These are phyloP conservation scores for Zoysia pacifica DNA, from an alignment of 176 grass and related monocot genomes.

Conservation along the genomic window DNA sequence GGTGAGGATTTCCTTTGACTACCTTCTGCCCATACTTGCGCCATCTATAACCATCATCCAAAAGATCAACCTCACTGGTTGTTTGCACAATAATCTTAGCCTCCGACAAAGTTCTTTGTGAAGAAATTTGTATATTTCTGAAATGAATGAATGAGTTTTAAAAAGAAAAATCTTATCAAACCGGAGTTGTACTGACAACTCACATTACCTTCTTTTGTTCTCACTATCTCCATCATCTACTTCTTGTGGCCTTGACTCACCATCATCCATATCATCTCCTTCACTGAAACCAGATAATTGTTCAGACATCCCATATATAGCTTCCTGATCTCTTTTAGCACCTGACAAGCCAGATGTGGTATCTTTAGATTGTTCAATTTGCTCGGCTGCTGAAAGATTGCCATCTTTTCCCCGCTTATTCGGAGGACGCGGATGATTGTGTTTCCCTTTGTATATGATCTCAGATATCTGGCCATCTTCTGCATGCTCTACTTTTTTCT, in stretches of 20 bases:
- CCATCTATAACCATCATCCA: constrained; percentile 99
- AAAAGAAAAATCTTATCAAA: constrained; percentile 10
- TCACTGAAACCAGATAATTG: constrained; percentile 78
- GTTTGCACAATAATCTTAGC: constrained; percentile 90
- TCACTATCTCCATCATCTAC: constrained; percentile 49
- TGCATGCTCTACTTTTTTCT: constrained; percentile 87
- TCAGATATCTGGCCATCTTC: constrained; percentile 94
- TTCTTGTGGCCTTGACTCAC: constrained; percentile 50
- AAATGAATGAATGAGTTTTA: constrained; percentile 22
- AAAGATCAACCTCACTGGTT: constrained; percentile 96
- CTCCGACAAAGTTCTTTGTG: constrained; percentile 67
- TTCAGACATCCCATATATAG: constrained; percentile 64
- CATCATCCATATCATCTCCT: constrained; percentile 72
- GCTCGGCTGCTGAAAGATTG: constrained; percentile 43
- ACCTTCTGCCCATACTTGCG: constrained; percentile 97
- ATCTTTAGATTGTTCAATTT: constrained; percentile 64
- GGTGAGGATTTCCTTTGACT: constrained; percentile 96
- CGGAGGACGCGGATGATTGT: constrained; percentile 80
- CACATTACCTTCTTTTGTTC: constrained; percentile 65
- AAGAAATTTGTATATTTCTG: constrained; percentile 72
- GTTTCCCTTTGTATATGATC: constrained; percentile 96
- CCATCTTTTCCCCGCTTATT: constrained; percentile 76
- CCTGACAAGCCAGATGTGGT: constrained; percentile 47
- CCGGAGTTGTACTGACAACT: constrained; percentile 22
- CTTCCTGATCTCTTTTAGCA: constrained; percentile 58